Conservation (phyloP, 768 basidiomycete species). For the Tulasnella sp. region DNA sequence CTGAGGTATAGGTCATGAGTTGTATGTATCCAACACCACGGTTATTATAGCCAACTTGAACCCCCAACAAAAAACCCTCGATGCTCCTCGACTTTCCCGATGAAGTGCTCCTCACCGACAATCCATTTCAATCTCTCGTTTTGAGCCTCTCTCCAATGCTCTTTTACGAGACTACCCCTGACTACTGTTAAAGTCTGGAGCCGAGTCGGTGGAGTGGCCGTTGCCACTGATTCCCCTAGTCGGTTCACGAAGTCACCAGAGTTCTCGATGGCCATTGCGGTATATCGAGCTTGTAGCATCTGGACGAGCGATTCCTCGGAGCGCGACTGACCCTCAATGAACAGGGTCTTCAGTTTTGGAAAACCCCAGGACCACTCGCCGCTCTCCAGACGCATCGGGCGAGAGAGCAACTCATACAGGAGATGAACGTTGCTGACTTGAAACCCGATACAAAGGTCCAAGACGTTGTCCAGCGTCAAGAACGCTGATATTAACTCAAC, state of each 20-base stretch:
- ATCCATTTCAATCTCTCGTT: neutral
- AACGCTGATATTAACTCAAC: neutral
- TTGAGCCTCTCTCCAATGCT: neutral
- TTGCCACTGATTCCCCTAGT: neutral
- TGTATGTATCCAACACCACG: too few species aligned
- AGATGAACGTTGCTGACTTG: neutral
- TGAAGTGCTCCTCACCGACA: too few species aligned
- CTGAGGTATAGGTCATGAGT: too few species aligned
- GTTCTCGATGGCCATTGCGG: neutral
- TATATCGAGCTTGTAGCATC: neutral
- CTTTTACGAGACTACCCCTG: too few species aligned
- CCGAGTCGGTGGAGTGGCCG: neutral
- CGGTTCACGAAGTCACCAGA: neutral
- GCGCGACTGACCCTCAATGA: neutral
- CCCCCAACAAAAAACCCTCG: too few species aligned
- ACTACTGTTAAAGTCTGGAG: neutral
- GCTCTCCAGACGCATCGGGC: neutral
- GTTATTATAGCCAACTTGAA: too few species aligned
- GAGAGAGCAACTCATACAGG: neutral
- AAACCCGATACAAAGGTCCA: neutral
- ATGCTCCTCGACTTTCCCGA: too few species aligned
- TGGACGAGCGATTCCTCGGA: neutral
- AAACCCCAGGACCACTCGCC: neutral
- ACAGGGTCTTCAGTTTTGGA: neutral
- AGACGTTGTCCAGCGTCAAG: neutral